Conservation (phyloP, 2,329 filamentous ascomycete species). For the Ophiostoma tasmaniense region DNA sequence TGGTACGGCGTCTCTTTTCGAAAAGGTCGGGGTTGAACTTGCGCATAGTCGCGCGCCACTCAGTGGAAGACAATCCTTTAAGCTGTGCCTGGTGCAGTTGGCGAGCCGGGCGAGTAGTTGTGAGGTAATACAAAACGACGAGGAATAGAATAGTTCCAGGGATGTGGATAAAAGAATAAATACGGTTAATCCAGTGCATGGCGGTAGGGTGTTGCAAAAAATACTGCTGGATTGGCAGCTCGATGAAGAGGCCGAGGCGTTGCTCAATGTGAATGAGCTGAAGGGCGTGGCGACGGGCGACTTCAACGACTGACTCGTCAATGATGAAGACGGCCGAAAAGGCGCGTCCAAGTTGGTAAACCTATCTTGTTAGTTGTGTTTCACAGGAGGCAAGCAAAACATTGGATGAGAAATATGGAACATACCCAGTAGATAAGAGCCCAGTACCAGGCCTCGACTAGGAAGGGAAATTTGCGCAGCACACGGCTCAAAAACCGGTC, state of each 20-base stretch:
- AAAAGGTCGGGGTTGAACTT: conserved; percentile 37
- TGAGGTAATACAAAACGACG: conserved; percentile 59
- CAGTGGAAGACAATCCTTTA: background rate
- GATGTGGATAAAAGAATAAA: conserved; percentile 71
- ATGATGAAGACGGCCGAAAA: conserved; percentile 62
- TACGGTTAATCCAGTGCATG: conserved; percentile 62
- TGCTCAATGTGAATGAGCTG: conserved; percentile 61
- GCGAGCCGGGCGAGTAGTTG: conserved; percentile 43
- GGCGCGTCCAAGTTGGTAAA: conserved; percentile 66
- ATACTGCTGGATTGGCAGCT: conserved; percentile 51
- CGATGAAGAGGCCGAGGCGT: conserved; percentile 54
- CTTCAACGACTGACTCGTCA: conserved; percentile 54
- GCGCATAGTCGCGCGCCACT: background rate
- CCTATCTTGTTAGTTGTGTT: conserved; percentile 33
- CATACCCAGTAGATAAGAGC: conserved; percentile 67
- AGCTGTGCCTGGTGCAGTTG: conserved; percentile 18
- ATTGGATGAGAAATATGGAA: background rate
- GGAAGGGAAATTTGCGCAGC: conserved; percentile 59
- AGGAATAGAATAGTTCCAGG: conserved; percentile 64
- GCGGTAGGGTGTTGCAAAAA: conserved; percentile 43
- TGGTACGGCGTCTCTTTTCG: conserved; percentile 31
- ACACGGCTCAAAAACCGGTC: conserved; percentile 54
- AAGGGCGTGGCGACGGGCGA: conserved; percentile 60
- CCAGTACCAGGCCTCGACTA: conserved; percentile 72
- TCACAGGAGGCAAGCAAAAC: background rate